Base-by-base conservation (phyloP, 805 yeast genomes). In the Cyberlindnera maritima region DNA sequence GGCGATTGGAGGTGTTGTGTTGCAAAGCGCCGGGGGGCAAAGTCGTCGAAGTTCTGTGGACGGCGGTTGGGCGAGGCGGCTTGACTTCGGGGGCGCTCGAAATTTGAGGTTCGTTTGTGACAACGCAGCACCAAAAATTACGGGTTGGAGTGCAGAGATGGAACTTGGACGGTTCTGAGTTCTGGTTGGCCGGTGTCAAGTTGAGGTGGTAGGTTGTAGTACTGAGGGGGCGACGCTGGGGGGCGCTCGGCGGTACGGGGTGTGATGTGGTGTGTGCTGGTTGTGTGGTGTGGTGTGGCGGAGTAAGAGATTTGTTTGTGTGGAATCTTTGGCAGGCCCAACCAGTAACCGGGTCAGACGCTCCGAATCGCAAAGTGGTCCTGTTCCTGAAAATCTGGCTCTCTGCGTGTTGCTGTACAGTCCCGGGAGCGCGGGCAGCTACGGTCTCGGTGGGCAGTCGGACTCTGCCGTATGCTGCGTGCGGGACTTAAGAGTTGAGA, bases 351-450 rank as follows among this genome's bases (percentile, higher is more conserved):
- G 8, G 39, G 29, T 36, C 36, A 29, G 29, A 21, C 21, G 29
- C 35, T 18, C 34, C 36, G 35, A 39, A 21, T 44, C 47, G 42
- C 47, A 43, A 43, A 36, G 31, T 40, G 34, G 41, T 36, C 36
- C 38, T 33, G 50, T 47, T 43, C 50, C 50, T 47, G 50, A 47
- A 47, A 47, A 47, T 47, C 50, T 43, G 47, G 32, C 38, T 19
- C 42, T 33, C 47, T 47, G 49, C 39, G 49, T 25, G 46, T 42
- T 39, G 50, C 50, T 37, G 50, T 37, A 43, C 50, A 39, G 46
- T 42, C 49, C 49, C 49, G 49, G 48, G 36, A 39, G 12, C 19
- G 31, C 44, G 46, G 44, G 38, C 43, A 38, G 46, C 44, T 21
- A 18, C 40, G 39, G 25, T 21, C n/a, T n/a, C 8, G 25, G 13